Percentiles rank a stretch among this genome's conserved stretches.
Conservation (phyloP, 345 rosid genomes). For the Salix brachista region DNA sequence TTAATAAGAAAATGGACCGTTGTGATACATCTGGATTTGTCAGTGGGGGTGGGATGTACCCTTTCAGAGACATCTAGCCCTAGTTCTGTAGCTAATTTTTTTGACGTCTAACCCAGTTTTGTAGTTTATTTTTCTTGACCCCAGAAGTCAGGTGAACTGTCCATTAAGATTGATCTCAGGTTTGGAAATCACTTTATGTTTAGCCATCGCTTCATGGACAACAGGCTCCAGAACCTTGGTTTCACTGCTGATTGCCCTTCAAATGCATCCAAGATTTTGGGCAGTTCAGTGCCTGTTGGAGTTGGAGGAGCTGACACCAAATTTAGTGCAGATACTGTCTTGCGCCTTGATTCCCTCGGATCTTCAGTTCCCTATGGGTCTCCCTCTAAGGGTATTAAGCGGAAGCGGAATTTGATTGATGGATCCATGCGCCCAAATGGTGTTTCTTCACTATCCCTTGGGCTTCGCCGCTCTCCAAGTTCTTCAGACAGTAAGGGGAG, state of each 20-base stretch:
- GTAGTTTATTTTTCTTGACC: constrained; percentile 42
- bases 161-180: constrained; percentile 37
- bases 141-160: constrained; percentile 61
- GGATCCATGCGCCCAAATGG: constrained; percentile 36
- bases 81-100: constrained; percentile 49
- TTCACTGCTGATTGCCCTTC: constrained; percentile 47
- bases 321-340: constrained; percentile 47
- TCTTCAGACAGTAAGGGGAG: constrained; percentile 94
- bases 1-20: constrained; percentile 41
- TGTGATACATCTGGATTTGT: constrained; percentile 94
- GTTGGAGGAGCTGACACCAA: constrained; percentile 33
- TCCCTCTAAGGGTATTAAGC: constrained; percentile 54
- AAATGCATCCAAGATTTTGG: constrained; percentile 50
- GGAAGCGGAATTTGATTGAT: constrained; percentile 63
- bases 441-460: constrained; percentile 67
- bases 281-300: constrained; percentile 37
- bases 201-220: constrained; percentile 51
- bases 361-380: constrained; percentile 38
- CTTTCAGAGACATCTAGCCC: constrained; percentile 40
- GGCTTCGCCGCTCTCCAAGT: constrained; percentile 65
- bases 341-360: constrained; percentile 73
- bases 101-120: constrained; percentile 49
- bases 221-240: constrained; percentile 40
- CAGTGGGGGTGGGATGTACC: constrained; percentile 71
- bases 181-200: constrained; percentile 33